Percentiles rank a stretch among this genome's conserved stretches.
phyloP scores from a whole-genome alignment of 805 yeast genomes.

The Pichia ethanolica region DNA sequence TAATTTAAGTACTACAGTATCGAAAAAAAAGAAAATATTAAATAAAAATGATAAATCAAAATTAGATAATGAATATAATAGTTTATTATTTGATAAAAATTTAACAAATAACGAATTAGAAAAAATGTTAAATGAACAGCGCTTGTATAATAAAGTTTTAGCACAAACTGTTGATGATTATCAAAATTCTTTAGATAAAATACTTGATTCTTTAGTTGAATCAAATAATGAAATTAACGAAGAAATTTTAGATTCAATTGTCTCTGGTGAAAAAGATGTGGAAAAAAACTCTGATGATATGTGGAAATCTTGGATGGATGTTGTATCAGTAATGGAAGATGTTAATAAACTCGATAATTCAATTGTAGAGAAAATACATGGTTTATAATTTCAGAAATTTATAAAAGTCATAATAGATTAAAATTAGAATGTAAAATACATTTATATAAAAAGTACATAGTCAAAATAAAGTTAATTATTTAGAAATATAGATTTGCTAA shows the following conservation, averaged over 20 bases:
- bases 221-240: not conserved
- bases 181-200: not conserved
- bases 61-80: not conserved
- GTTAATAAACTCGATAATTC: not conserved
- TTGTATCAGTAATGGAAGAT: not conserved
- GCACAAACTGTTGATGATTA: constrained; percentile 1
- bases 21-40: not conserved
- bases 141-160: not conserved
- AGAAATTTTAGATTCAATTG: not conserved
- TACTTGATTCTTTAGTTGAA: not conserved
- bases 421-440: too few species aligned
- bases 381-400: not conserved
- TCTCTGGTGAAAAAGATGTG: not conserved
- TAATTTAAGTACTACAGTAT: not conserved
- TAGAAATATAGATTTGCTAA: too few species aligned
- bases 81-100: constrained; percentile 1
- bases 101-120: not conserved
- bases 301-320: constrained; percentile 5
- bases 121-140: not conserved
- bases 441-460: too few species aligned
- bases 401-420: too few species aligned
- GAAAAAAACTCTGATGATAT: not conserved
- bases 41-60: not conserved
- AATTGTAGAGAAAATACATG: not conserved
- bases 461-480: too few species aligned